Base-by-base conservation (phyloP, 371 early-diverging fungal genomes). In the Batrachochytrium dendrobatidis region DNA sequence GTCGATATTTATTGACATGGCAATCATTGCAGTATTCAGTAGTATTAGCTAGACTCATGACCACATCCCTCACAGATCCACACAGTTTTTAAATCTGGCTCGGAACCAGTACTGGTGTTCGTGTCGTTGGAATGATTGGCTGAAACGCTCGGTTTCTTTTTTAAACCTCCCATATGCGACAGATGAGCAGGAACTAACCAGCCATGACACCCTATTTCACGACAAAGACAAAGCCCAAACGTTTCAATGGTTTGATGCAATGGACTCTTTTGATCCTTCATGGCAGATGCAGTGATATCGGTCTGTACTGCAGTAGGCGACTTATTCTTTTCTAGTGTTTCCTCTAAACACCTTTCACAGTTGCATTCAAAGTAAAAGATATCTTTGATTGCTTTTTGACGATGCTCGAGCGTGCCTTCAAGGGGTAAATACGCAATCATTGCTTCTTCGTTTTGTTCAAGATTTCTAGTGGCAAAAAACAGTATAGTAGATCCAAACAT, bases 331-430 rank as follows among this genome's bases (percentile, higher is more conserved):
- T n/a, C n/a, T n/a, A n/a, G n/a, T n/a, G n/a, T 12, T n/a, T 39
- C 39, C 15, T 39, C 12, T n/a, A 39, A 12, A 39, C 90, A 90
- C 29, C 85, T 71, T 6, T 60, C 64, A 62, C 90, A 90, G n/a
- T 73, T 72, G 58, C 90, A 90, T 18, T 68, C 59, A 64, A 90
- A 89, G 55, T 81, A 81, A 53, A 86, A 88, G 62, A 80, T 63
- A 25, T 83, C 78, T 0, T 71, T 61, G 25, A 87, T 58, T 3
- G 80, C 62, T n/a, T 30, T 32, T 10, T 79, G 74, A 22, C 87
- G 70, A 10, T 71, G 74, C 12, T 61, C 39, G 24, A 53, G 30
- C 0, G 73, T 65, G 1, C 10, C 44, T 3, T 65, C 65, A 24
- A 53, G 32, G 20, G 58, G 56, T 8, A 70, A 57, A 48, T 89